A percentile compares a stretch with the other conserved stretches of the same genome.
Conservation (phyloP, 768 basidiomycete genomes). For the Trametes cinnabarina region DNA sequence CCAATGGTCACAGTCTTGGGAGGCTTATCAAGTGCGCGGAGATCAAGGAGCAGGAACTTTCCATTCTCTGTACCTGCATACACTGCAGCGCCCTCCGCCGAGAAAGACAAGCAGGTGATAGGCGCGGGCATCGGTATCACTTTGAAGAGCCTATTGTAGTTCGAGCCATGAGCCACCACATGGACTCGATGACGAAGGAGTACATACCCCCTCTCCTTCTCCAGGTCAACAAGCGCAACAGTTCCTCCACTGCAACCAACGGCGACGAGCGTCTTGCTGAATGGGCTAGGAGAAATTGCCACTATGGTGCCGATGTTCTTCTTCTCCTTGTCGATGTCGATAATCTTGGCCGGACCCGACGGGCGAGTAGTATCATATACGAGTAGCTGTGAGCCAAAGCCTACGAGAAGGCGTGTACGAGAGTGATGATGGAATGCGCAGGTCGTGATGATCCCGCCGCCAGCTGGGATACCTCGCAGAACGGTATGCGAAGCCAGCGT, state of each 20-base stretch:
- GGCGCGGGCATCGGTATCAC: constrained; percentile 51
- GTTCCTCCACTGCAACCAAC: constrained; percentile 53
- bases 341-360: constrained; percentile 50
- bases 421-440: constrained; percentile 64
- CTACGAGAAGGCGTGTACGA: constrained; percentile 59
- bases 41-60: constrained; percentile 58
- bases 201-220: constrained; percentile 67
- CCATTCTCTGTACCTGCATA: constrained; percentile 67
- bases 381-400: constrained; percentile 48
- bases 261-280: constrained; percentile 71
- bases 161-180: not conserved
- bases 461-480: constrained; percentile 50
- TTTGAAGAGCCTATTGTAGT: constrained; percentile 50
- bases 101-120: constrained; percentile 64
- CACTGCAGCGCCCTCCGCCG: constrained; percentile 64
- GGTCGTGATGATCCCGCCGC: constrained; percentile 33
- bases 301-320: constrained; percentile 47
- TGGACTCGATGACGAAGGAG: not conserved
- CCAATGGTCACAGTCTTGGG: constrained; percentile 54
- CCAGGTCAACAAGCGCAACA: constrained; percentile 63
- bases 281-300: constrained; percentile 64
- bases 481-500: constrained; percentile 49
- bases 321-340: constrained; percentile 44
- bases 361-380: constrained; percentile 65
- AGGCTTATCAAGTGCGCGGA: constrained; percentile 65